Conservation (phyloP, 257 asterid genomes). For the Anisodus acutangulus region DNA sequence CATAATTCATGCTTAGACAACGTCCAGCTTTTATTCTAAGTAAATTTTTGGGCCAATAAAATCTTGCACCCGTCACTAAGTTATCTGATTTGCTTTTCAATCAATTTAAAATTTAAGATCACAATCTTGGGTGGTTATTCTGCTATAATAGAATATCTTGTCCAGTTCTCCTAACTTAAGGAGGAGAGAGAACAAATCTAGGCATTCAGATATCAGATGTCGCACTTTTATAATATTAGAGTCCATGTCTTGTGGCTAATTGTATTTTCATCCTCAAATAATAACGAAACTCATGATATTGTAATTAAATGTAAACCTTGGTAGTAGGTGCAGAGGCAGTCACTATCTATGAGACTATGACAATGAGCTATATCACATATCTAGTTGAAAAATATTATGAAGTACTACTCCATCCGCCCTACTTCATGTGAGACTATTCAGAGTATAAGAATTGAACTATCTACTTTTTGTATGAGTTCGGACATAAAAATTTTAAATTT, state of each 20-base stretch:
- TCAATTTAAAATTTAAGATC: neutral
- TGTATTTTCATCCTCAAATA: too few relatives aligned
- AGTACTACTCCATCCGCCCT: too few relatives aligned
- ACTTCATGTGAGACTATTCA: too few relatives aligned
- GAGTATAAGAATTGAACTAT: too few relatives aligned
- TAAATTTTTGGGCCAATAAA: neutral
- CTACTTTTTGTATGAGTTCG: too few relatives aligned
- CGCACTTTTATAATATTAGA: neutral
- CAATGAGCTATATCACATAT: neutral
- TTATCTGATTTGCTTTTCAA: neutral
- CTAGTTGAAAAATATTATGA: too few relatives aligned
- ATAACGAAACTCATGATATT: neutral
- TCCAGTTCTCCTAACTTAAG: neutral
- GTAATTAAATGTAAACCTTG: neutral
- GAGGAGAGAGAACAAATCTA: neutral
- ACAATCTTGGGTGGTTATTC: neutral
- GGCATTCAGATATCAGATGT: too few relatives aligned
- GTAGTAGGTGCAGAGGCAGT: neutral
- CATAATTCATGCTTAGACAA: too few relatives aligned
- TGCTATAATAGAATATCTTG: neutral
- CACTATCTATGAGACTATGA: neutral
- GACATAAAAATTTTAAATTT: too few relatives aligned
- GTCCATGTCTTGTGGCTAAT: neutral
- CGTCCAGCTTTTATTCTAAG: neutral
- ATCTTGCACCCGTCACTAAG: neutral